Conservation (phyloP, 1,284 basidiomycete genomes). For the Schizophyllum commune region DNA sequence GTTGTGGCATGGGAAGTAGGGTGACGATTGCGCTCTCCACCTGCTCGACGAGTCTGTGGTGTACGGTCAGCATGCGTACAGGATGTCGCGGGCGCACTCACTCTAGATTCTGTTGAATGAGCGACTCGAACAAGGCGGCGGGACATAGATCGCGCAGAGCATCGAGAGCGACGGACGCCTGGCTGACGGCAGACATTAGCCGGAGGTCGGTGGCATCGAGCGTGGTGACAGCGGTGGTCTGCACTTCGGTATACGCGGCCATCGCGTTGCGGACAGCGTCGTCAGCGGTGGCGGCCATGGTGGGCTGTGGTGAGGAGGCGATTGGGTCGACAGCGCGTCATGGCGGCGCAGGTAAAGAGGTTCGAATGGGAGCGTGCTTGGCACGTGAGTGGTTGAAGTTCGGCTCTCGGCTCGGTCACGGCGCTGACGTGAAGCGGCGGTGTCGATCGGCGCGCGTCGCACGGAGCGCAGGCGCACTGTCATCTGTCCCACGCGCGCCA, state of each 20-base stretch:
- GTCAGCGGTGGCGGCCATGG: not conserved
- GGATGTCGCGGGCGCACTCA: not conserved
- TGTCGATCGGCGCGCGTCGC: not conserved
- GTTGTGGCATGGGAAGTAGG: not conserved
- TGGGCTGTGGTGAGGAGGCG: too few relatives aligned
- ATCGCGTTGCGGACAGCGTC: not conserved
- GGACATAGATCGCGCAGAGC: not conserved
- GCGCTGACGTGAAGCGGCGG: not conserved
- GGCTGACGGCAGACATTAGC: not conserved
- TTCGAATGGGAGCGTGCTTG: too few relatives aligned
- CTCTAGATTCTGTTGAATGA: not conserved
- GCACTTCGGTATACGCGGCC: not conserved
- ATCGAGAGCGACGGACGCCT: not conserved
- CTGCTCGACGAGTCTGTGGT: not conserved
- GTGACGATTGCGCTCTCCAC: not conserved
- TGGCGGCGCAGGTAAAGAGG: not conserved
- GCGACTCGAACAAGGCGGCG: not conserved
- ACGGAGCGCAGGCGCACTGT: not conserved
- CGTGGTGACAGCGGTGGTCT: not conserved
- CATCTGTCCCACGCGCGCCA: not conserved
- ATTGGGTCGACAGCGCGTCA: not conserved
- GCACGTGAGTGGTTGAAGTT: not conserved
- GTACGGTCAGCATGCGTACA: not conserved
- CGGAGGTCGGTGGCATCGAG: not conserved
- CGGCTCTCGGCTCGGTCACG: not conserved